Evolutionary conservation across 768 basidiomycete species (phyloP), one percentile per base, ranked within the genome.

Genomic region (Auricularia auricula-judae): DNA sequence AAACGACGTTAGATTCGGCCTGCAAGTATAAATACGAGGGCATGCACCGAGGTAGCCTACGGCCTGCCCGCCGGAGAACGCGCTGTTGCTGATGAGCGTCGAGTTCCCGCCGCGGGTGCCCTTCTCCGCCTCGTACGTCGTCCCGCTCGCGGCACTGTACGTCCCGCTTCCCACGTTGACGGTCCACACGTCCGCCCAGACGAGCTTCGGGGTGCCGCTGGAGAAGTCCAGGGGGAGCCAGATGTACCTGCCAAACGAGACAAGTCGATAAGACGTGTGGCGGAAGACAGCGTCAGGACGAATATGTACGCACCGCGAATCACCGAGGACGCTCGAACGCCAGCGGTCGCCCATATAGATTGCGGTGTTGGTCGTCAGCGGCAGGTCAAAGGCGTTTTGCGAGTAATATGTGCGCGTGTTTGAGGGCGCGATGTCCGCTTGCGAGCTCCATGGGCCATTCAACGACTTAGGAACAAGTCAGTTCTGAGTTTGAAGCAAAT

Each of bases 271-370:
- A n/a, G 8, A 7, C 34, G 18, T 8, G 29, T 4, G 23, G 7
- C 23, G 7, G 56, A 10, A 7, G 21, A 35, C 23, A 18, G 56
- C 36, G 42, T 12, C 18, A 14, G 11, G 14, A 7, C 60, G 34
- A 47, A 67, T 53, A 77, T 73, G 68, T 29, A 29, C 29, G 29
- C 29, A 29, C 29, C 29, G 29, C 29, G 83, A 84, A 68, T 79
- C 82, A 14, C 84, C 84, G 3, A 85, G 76, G 21, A 82, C 69
- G 42, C 72, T 71, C 21, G 83, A 78, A 14, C 82, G 73, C 85
- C 84, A 86, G 61, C 85, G 81, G 70, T 86, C 85, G 53, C 85
- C 84, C 82, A 85, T 84, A 68, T 85, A 86, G 62, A 86, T 78
- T 2, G 77, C 80, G 62, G 23, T 14, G 56, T 77, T 80, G 3